A percentile compares a stretch with the other conserved stretches of the same genome.
phyloP scores from a whole-genome alignment of 306 rosid species.

The Lathyrus tuberosus region DNA sequence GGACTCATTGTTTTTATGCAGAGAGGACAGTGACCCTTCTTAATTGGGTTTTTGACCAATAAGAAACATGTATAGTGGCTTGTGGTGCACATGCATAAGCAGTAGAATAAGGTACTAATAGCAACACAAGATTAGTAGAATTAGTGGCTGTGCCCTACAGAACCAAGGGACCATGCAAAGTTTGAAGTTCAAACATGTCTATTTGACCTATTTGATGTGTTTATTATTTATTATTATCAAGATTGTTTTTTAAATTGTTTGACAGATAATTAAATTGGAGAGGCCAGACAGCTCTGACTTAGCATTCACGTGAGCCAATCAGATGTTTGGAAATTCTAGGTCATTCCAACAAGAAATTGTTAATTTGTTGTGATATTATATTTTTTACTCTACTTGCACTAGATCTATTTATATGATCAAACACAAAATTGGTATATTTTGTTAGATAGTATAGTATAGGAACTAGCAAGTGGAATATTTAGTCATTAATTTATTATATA shows the following conservation, averaged over 20 bases:
- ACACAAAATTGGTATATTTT: not conserved
- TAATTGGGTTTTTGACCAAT: constrained; percentile 54
- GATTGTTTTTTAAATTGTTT: not conserved
- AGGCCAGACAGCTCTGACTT: constrained; percentile 45
- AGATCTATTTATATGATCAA: not conserved
- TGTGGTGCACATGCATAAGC: constrained; percentile 43
- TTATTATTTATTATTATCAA: constrained; percentile 4
- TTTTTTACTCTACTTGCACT: not conserved
- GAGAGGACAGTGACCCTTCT: constrained; percentile 41
- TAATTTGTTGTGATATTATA: not conserved
- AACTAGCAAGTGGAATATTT: no score
- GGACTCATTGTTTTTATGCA: constrained; percentile 36
- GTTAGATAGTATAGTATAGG: no score
- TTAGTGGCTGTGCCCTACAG: constrained; percentile 32
- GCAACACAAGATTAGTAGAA: constrained; percentile 13
- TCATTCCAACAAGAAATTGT: constrained; percentile 28
- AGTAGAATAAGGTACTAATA: not conserved
- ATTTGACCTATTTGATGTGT: constrained; percentile 33
- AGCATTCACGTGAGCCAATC: constrained; percentile 69
- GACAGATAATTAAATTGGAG: not conserved
- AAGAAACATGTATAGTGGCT: constrained; percentile 21
- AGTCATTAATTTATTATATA: no score
- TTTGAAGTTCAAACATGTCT: constrained; percentile 36
- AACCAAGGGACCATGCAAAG: constrained; percentile 27
- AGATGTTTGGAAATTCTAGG: constrained; percentile 55